Conservation (phyloP, 306 rosid genomes). For the Begonia fuchsioides region DNA sequence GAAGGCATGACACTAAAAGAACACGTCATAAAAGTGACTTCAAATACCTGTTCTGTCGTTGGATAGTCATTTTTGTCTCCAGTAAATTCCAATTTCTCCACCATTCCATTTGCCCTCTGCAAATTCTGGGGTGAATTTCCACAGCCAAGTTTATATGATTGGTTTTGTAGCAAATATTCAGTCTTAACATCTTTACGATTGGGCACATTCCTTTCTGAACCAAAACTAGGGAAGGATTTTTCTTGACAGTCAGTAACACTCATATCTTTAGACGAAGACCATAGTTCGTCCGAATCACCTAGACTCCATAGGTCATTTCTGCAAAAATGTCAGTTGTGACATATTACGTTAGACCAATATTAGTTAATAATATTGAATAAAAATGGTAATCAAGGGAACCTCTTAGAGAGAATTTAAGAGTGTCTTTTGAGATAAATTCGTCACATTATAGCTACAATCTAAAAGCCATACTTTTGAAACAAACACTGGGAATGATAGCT, state of each 20-base stretch:
- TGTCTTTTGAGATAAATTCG: no score
- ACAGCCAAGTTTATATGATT: slow-evolving; percentile 20
- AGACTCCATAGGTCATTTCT: slow-evolving; percentile 81
- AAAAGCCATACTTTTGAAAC: no score
- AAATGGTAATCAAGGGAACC: background rate
- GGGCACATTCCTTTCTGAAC: slow-evolving; percentile 25
- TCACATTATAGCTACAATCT: no score
- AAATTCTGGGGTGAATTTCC: slow-evolving; percentile 26
- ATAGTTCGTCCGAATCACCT: slow-evolving; percentile 47
- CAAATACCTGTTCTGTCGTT: slow-evolving; percentile 39
- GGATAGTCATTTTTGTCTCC: slow-evolving; percentile 25
- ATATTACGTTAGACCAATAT: slow-evolving; percentile 34
- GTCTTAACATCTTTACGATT: slow-evolving; percentile 35
- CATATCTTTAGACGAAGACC: slow-evolving; percentile 57
- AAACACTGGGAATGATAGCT: no score
- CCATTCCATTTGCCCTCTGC: slow-evolving; percentile 18
- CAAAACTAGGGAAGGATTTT: slow-evolving; percentile 26
- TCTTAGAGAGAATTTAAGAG: no score
- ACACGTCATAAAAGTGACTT: no score
- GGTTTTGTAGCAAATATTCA: slow-evolving; percentile 29
- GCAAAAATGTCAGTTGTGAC: slow-evolving; percentile 73
- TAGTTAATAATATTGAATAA: slow-evolving; percentile 5
- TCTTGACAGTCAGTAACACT: slow-evolving; percentile 15
- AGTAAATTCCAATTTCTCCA: slow-evolving; percentile 27
- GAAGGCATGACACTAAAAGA: slow-evolving; percentile 1